phyloP scores from a whole-genome alignment of 805 yeast genomes.

The Yarrowia sp. region DNA sequence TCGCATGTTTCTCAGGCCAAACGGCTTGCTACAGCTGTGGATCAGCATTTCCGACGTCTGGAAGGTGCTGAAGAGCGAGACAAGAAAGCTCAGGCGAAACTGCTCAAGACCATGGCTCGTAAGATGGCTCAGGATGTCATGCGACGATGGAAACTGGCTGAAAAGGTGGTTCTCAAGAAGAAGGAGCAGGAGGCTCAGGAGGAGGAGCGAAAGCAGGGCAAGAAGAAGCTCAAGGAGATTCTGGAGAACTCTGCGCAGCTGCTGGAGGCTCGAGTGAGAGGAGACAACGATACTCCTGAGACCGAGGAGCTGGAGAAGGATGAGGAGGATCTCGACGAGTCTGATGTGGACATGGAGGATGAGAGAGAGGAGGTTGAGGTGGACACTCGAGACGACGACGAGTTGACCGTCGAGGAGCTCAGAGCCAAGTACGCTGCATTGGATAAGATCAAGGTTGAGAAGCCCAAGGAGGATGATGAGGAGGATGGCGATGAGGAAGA shows the following conservation, averaged over 20 bases:
- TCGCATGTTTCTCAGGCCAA: constrained; percentile 71
- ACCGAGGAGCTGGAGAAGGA: constrained; percentile 53
- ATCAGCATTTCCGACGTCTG: constrained; percentile 81
- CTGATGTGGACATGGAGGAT: constrained; percentile 54
- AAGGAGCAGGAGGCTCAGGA: constrained; percentile 71
- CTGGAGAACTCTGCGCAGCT: constrained; percentile 90
- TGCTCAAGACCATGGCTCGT: constrained; percentile 73
- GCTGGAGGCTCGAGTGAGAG: constrained; percentile 71
- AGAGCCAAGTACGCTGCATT: constrained; percentile 62
- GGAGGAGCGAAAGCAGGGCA: constrained; percentile 78
- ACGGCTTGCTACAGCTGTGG: constrained; percentile 81
- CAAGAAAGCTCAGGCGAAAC: constrained; percentile 75
- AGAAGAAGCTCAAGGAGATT: constrained; percentile 85
- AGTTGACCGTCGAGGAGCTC: constrained; percentile 63
- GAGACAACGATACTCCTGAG: constrained; percentile 43
- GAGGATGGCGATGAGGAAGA: constrained; percentile 39
- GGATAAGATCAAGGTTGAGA: constrained; percentile 46
- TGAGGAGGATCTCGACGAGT: constrained; percentile 16
- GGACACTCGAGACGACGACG: constrained; percentile 54
- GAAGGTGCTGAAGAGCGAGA: constrained; percentile 89
- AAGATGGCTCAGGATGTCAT: constrained; percentile 83
- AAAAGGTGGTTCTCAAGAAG: constrained; percentile 73
- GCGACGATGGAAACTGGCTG: constrained; percentile 90
- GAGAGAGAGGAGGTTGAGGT: constrained; percentile 45
- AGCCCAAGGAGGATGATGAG: constrained; percentile 44